Percentiles rank a stretch among this genome's conserved stretches.
Conservation (phyloP, 2,329 filamentous ascomycete genomes). For the Blastomyces parvus region DNA sequence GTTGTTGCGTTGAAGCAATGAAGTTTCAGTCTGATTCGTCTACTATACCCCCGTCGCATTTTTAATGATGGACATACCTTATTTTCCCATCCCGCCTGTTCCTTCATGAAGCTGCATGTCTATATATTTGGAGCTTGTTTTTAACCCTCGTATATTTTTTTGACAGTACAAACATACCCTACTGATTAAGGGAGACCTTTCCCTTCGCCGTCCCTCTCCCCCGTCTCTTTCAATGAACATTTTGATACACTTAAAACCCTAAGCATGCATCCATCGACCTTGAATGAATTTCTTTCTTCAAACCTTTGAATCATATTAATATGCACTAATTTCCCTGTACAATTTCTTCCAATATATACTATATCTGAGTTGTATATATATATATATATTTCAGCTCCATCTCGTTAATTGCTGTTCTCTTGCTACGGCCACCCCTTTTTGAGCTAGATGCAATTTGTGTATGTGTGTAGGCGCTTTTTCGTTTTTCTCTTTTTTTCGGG, state of each 20-base stretch:
- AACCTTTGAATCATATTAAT: background rate
- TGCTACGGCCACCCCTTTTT: background rate
- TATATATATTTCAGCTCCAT: background rate
- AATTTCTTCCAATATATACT: background rate
- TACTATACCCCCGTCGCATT: background rate
- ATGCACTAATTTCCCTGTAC: background rate
- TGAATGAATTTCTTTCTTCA: background rate
- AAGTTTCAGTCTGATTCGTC: background rate
- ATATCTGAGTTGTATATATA: background rate
- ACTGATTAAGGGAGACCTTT: background rate
- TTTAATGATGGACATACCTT: background rate
- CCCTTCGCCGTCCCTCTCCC: background rate
- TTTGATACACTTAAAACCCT: background rate
- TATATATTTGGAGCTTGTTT: background rate
- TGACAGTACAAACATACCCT: too few species aligned
- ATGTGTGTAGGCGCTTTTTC: too few species aligned
- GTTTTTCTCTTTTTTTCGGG: background rate
- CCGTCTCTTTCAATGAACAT: background rate
- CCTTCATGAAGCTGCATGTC: background rate
- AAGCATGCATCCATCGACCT: background rate
- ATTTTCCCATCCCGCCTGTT: background rate
- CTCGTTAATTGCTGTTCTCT: background rate
- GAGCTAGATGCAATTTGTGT: too few species aligned
- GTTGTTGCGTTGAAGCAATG: background rate
- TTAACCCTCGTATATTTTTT: background rate